These are phyloP conservation scores for Durusdinium trenchii DNA, from an alignment of 73 alveolate genomes.

Conservation along the genomic window DNA sequence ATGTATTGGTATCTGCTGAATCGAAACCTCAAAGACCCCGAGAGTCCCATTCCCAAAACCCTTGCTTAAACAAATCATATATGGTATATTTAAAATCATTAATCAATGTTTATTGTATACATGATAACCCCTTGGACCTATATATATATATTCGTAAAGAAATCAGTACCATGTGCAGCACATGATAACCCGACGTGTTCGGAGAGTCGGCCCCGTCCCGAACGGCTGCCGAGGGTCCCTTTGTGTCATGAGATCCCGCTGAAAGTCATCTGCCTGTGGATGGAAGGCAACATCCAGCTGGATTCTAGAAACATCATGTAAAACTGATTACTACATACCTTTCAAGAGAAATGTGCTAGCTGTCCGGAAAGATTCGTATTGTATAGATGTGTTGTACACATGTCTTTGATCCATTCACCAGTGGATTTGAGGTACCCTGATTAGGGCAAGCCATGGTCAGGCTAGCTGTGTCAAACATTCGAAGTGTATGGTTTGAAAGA, in stretches of 20 bases:
- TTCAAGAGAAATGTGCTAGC: not conserved
- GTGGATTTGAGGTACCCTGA: not conserved
- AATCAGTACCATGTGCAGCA: not conserved
- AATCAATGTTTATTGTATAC: not conserved
- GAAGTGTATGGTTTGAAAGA: no score
- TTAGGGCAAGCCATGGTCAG: not conserved
- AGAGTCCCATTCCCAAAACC: no score
- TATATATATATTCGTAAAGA: no score
- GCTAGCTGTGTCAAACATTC: not conserved
- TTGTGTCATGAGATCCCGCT: slow-evolving; percentile 40
- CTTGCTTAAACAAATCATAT: no score
- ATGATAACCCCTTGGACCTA: not conserved
- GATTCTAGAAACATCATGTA: not conserved
- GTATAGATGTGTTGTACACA: not conserved
- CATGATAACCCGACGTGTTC: not conserved
- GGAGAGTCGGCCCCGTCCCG: not conserved
- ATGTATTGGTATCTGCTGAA: no score
- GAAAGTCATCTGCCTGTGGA: slow-evolving; percentile 50
- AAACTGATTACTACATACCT: not conserved
- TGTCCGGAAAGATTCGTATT: not conserved
- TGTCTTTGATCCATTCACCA: not conserved
- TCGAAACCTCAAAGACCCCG: no score
- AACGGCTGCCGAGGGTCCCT: no score
- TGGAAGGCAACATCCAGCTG: not conserved
- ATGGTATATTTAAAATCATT: no score